These are phyloP conservation scores for Arachnomyces sp. DNA, from an alignment of 2,329 filamentous ascomycete genomes.

Conservation along the genomic window DNA sequence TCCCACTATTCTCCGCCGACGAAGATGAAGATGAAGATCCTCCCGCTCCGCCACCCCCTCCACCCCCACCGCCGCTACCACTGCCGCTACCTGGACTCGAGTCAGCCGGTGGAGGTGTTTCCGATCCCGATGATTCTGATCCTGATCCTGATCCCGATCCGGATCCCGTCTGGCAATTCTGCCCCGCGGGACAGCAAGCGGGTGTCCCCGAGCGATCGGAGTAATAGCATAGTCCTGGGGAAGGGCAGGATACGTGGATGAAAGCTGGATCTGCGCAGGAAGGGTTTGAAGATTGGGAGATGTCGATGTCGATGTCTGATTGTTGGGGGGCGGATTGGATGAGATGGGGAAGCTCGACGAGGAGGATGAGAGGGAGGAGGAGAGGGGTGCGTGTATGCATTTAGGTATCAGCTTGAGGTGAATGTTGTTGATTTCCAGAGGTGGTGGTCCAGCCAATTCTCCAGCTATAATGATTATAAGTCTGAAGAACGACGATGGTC, in stretches of 20 bases:
- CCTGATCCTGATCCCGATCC: not conserved
- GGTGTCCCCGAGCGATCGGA: slow-evolving; percentile 17
- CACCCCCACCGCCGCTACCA: slow-evolving; percentile 3
- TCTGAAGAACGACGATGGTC: too few relatives aligned
- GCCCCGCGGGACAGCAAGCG: slow-evolving; percentile 20
- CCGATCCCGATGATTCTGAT: not conserved
- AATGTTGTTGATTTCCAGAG: too few relatives aligned
- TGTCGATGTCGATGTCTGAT: too few relatives aligned
- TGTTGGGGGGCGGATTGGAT: too few relatives aligned
- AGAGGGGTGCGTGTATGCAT: too few relatives aligned
- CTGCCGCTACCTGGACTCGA: slow-evolving; percentile 1
- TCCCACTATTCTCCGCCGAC: not conserved
- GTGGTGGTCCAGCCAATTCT: too few relatives aligned
- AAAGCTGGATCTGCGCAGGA: slow-evolving; percentile 6
- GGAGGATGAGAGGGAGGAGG: too few relatives aligned
- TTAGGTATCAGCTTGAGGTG: too few relatives aligned
- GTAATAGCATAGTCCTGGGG: slow-evolving; percentile 16
- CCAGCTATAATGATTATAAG: too few relatives aligned
- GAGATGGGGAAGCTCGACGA: too few relatives aligned
- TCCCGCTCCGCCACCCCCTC: too few relatives aligned
- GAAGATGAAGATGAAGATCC: too few relatives aligned
- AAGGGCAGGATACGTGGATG: slow-evolving; percentile 2
- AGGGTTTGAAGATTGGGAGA: not conserved
- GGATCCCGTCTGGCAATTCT: slow-evolving; percentile 12
- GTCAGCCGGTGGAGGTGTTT: not conserved